These are phyloP conservation scores for Trichoderma gracile DNA, from an alignment of 2,329 filamentous ascomycete genomes.

Conservation along the genomic window DNA sequence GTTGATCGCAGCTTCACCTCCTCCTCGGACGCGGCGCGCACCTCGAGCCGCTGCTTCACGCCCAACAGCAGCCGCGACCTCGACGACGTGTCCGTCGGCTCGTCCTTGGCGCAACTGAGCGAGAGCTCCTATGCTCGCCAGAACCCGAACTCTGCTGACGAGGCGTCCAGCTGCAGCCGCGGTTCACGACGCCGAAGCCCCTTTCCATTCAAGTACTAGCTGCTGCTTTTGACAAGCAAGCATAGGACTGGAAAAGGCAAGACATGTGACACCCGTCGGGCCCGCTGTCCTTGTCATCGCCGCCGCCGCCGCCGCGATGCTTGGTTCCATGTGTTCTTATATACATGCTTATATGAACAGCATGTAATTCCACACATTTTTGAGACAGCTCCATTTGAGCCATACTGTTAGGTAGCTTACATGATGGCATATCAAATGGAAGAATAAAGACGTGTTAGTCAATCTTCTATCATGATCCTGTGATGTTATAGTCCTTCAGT, in stretches of 20 bases:
- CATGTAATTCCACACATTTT: slow-evolving; percentile 7
- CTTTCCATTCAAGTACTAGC: not conserved
- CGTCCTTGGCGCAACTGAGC: not conserved
- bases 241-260: not conserved
- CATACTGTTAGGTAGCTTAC: not conserved
- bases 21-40: slow-evolving; percentile 28
- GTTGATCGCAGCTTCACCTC: slow-evolving; percentile 32
- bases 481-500: too few relatives aligned
- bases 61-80: slow-evolving; percentile 19
- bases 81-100: slow-evolving; percentile 19
- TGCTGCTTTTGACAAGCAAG: not conserved
- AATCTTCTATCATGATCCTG: too few relatives aligned
- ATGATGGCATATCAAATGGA: slow-evolving; percentile 7
- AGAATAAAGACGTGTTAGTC: not conserved
- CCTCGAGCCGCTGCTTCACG: slow-evolving; percentile 26
- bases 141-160: not conserved
- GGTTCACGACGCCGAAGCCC: not conserved
- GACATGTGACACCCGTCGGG: not conserved
- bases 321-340: not conserved
- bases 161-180: not conserved
- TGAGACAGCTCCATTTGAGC: slow-evolving; percentile 25
- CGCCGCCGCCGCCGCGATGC: not conserved
- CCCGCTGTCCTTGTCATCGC: not conserved
- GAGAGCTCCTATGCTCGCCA: slow-evolving; percentile 14
- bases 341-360: not conserved